phyloP scores from a whole-genome alignment of 345 rosid genomes.

The Carallia pectinifolia region DNA sequence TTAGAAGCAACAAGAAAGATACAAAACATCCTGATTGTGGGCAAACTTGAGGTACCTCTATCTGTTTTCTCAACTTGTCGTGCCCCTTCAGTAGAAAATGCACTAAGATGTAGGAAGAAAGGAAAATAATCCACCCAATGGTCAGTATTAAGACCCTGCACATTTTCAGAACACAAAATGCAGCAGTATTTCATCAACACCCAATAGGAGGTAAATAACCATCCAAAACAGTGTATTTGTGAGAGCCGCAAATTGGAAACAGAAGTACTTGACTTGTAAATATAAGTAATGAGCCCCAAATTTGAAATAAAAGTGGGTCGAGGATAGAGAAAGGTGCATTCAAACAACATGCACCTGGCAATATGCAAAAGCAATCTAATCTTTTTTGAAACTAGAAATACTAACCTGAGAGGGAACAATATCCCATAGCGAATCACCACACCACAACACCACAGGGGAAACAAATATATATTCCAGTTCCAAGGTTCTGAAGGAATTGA shows the following conservation, averaged over 20 bases:
- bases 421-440: slow-evolving; percentile 77
- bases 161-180: slow-evolving; percentile 14
- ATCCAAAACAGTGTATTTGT: not conserved
- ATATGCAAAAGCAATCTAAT: not conserved
- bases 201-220: not conserved
- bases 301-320: not conserved
- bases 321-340: not conserved
- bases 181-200: not conserved
- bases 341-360: not conserved
- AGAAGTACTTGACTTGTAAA: too few relatives aligned
- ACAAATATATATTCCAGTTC: slow-evolving; percentile 94
- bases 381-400: not conserved
- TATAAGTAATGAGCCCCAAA: not conserved
- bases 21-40: not conserved
- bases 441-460: slow-evolving; percentile 91
- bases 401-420: slow-evolving; percentile 83
- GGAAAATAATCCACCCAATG: slow-evolving; percentile 89
- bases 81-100: slow-evolving; percentile 75
- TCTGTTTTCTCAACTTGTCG: slow-evolving; percentile 69
- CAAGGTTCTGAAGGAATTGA: slow-evolving; percentile 91
- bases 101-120: slow-evolving; percentile 72
- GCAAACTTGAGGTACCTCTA: slow-evolving; percentile 51
- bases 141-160: slow-evolving; percentile 75
- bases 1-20: not conserved
- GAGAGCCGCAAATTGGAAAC: not conserved